Conservation (phyloP, 495 filamentous ascomycete species). For the Penicillium atrosanguineum region DNA sequence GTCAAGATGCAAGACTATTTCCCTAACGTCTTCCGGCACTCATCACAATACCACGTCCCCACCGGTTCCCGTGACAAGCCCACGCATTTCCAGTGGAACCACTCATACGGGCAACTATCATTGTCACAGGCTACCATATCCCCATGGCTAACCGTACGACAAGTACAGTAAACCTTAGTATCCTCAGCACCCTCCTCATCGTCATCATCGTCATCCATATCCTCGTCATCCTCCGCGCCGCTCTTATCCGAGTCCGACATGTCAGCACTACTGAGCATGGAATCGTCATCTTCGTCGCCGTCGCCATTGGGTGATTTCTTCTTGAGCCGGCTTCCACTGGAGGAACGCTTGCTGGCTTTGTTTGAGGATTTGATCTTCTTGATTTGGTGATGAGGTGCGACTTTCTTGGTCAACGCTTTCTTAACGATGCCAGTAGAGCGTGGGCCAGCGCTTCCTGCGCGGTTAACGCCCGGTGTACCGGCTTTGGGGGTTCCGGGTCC, state of each 20-base stretch:
- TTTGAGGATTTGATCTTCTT: constrained; percentile 46
- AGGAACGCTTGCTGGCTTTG: constrained; percentile 54
- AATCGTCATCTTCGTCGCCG: constrained; percentile 66
- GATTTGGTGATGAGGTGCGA: constrained; percentile 64
- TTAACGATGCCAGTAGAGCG: constrained; percentile 43
- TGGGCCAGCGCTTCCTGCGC: constrained; percentile 73
- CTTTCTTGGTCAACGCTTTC: constrained; percentile 60
- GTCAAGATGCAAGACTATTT: constrained; percentile 24
- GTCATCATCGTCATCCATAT: constrained; percentile 65
- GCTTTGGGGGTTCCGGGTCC: constrained; percentile 86
- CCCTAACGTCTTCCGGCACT: constrained; percentile 65
- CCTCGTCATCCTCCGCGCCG: constrained; percentile 44
- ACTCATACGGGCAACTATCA: constrained; percentile 85
- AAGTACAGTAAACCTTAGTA: constrained; percentile 86
- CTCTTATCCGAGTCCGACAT: constrained; percentile 49
- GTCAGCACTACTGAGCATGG: constrained; percentile 52
- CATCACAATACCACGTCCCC: constrained; percentile 90
- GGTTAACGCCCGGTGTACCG: constrained; percentile 57
- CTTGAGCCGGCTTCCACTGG: constrained; percentile 38
- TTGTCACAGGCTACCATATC: constrained; percentile 99
- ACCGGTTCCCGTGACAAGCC: constrained; percentile 83
- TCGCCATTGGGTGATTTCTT: constrained; percentile 61
- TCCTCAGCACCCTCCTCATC: constrained; percentile 87
- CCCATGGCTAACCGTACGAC: constrained; percentile 88
- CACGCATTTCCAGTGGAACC: constrained; percentile 98